These are phyloP conservation scores for Eragrostis tef DNA, from an alignment of 202 grass and related monocot species.

Conservation along the genomic window DNA sequence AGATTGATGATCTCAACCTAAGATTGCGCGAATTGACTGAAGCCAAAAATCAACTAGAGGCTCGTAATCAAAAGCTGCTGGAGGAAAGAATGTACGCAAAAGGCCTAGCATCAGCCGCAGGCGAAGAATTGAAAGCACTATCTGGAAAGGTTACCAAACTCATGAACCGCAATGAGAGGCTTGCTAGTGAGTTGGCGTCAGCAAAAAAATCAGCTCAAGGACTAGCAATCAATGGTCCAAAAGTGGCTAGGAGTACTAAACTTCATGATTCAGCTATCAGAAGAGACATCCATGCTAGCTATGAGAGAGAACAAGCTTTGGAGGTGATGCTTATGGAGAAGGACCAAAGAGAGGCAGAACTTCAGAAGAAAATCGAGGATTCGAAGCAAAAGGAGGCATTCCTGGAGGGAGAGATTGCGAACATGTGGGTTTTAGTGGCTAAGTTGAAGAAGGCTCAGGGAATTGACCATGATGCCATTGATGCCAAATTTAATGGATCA, in stretches of 20 bases:
- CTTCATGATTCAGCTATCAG: conserved; percentile 56
- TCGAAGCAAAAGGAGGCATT: conserved; percentile 71
- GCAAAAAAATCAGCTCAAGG: conserved; percentile 60
- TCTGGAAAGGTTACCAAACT: conserved; percentile 84
- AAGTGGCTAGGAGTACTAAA: conserved; percentile 51
- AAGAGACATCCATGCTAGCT: conserved; percentile 50
- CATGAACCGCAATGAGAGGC: conserved; percentile 79
- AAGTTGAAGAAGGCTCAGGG: conserved; percentile 63
- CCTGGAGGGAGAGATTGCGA: conserved; percentile 74
- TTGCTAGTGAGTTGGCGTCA: conserved; percentile 60
- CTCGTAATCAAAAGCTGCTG: conserved; percentile 57
- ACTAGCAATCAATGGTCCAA: conserved; percentile 57
- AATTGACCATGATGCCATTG: conserved; percentile 51
- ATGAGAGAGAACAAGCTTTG: conserved; percentile 58
- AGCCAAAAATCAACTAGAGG: conserved; percentile 69
- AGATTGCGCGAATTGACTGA: conserved; percentile 57
- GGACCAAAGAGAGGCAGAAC: conserved; percentile 63
- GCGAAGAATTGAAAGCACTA: conserved; percentile 71
- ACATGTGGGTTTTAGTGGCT: conserved; percentile 73
- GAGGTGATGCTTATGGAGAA: conserved; percentile 65
- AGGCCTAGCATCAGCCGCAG: conserved; percentile 65
- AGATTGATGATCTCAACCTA: conserved; percentile 63
- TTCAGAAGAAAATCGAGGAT: conserved; percentile 68
- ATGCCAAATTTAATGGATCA: conserved; percentile 47
- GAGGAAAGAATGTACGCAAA: conserved; percentile 74